Conservation (phyloP, 1,284 basidiomycete genomes). For the Ceratobasidium sp. region DNA sequence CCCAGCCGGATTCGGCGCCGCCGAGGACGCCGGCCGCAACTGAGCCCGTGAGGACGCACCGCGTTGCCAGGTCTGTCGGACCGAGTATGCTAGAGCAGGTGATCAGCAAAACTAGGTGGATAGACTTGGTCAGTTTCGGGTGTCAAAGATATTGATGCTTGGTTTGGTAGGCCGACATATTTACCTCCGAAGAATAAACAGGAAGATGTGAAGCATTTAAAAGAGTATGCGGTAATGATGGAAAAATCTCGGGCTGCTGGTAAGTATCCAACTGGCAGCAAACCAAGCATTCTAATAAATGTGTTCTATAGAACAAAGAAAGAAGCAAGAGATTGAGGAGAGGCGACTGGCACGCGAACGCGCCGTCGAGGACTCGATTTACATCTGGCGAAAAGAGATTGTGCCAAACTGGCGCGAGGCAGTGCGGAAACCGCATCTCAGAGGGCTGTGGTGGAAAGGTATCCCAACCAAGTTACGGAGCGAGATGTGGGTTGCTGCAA, state of each 20-base stretch:
- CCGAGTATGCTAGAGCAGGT: constrained; percentile 76
- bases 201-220: constrained; percentile 87
- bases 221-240: constrained; percentile 96
- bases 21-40: constrained; percentile 12
- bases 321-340: constrained; percentile 69
- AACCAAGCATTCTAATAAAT: constrained; percentile 36
- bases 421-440: constrained; percentile 70
- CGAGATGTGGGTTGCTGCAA: constrained; percentile 86
- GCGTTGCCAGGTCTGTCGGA: constrained; percentile 60
- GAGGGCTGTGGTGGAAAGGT: constrained; percentile 92
- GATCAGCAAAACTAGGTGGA: constrained; percentile 70
- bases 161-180: constrained; percentile 69
- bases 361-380: constrained; percentile 75
- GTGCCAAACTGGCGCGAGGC: constrained; percentile 82
- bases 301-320: constrained; percentile 66
- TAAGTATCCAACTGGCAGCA: constrained; percentile 57
- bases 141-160: neutral
- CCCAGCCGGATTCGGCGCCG: constrained; percentile 18
- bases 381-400: constrained; percentile 83
- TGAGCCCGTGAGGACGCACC: constrained; percentile 1
- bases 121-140: neutral
- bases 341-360: constrained; percentile 75
- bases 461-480: constrained; percentile 88
- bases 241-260: constrained; percentile 77
- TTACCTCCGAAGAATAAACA: constrained; percentile 85